Percentiles rank a stretch among this genome's conserved stretches.
These are phyloP conservation scores for Cercospora janseana DNA, from an alignment of 2,329 filamentous ascomycete genomes.

Conservation along the genomic window DNA sequence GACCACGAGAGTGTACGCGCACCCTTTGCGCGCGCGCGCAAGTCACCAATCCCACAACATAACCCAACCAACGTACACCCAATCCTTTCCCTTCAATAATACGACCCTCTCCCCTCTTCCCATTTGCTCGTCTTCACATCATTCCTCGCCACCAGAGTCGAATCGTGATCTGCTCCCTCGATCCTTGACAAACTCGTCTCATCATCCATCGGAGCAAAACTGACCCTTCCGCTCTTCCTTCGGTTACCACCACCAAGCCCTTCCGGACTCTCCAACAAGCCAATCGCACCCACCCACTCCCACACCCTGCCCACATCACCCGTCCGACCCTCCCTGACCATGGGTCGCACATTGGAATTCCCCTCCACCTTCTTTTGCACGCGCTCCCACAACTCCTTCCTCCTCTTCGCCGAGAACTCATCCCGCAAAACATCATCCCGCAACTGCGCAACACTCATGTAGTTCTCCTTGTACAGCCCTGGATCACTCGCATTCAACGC, in stretches of 20 bases:
- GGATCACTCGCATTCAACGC: conserved; percentile 67
- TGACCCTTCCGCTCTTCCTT: conserved; percentile 33
- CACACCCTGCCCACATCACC: conserved; percentile 61
- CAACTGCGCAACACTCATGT: conserved; percentile 83
- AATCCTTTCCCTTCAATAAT: conserved; percentile 40
- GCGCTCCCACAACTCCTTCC: conserved; percentile 79
- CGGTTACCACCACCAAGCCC: conserved; percentile 17
- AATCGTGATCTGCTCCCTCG: conserved; percentile 17
- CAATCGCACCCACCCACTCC: conserved; percentile 66
- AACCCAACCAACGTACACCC: not conserved
- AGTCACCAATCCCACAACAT: too few relatives aligned
- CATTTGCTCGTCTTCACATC: conserved; percentile 39
- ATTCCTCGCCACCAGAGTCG: conserved; percentile 17
- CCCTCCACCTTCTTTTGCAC: conserved; percentile 84
- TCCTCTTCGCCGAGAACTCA: conserved; percentile 71
- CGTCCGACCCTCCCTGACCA: conserved; percentile 60
- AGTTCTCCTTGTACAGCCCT: conserved; percentile 67
- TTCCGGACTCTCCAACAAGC: conserved; percentile 33
- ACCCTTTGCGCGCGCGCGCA: too few relatives aligned
- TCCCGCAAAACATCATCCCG: conserved; percentile 85
- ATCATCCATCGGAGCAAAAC: conserved; percentile 29
- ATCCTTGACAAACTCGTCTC: not conserved
- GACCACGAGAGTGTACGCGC: too few relatives aligned
- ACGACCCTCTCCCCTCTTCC: conserved; percentile 47
- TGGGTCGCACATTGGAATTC: conserved; percentile 87